A percentile compares a stretch with the other conserved stretches of the same genome.
phyloP scores from a whole-genome alignment of 164 flowering plant species.

The Cinnamomum chago region DNA sequence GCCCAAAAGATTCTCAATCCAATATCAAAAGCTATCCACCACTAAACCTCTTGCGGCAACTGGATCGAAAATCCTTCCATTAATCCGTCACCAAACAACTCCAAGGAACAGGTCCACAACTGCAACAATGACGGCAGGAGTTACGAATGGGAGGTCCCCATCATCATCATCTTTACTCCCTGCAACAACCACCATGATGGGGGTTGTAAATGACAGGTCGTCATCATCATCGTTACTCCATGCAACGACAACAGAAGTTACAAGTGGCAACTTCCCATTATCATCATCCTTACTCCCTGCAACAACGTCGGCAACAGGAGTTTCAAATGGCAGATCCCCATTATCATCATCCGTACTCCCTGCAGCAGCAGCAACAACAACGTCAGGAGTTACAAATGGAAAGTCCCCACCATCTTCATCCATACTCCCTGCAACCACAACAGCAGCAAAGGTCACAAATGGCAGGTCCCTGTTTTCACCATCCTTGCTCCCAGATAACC shows the following conservation, averaged over 20 bases:
- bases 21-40: slow-evolving; percentile 47
- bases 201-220: too few relatives aligned
- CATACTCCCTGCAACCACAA: neutral
- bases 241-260: too few relatives aligned
- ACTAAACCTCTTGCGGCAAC: slow-evolving; percentile 41
- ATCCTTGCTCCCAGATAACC: slow-evolving; percentile 28
- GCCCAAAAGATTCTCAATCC: slow-evolving; percentile 45
- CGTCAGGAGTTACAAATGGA: slow-evolving; percentile 11
- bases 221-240: slow-evolving; percentile 8
- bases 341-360: slow-evolving; percentile 8
- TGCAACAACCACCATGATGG: too few relatives aligned
- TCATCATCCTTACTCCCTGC: slow-evolving; percentile 20
- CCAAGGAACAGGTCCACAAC: slow-evolving; percentile 16
- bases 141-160: slow-evolving; percentile 12
- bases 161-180: slow-evolving; percentile 10
- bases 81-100: slow-evolving; percentile 52
- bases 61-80: slow-evolving; percentile 79
- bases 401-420: slow-evolving; percentile 12
- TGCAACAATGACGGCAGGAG: neutral
- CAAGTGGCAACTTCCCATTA: too few relatives aligned
- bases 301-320: too few relatives aligned
- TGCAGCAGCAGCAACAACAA: slow-evolving; percentile 9
- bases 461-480: neutral
- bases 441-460: too few relatives aligned
- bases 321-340: too few relatives aligned